Percentiles rank a stretch among this genome's conserved stretches.
These are phyloP conservation scores for Myochromella boudieri DNA, from an alignment of 768 basidiomycete species.

Conservation along the genomic window DNA sequence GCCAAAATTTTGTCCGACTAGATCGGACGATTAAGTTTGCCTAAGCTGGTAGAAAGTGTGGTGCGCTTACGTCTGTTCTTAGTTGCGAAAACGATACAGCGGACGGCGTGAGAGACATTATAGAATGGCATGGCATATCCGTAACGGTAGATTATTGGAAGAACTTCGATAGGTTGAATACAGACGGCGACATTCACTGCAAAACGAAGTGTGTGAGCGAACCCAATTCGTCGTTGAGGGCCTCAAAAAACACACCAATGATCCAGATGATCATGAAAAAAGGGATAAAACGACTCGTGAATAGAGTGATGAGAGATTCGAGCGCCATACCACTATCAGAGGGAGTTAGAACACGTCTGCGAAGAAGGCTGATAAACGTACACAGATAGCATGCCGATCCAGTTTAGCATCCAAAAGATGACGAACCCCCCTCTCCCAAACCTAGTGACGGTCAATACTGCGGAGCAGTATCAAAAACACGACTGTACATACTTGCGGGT, in stretches of 20 bases:
- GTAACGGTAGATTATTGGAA: slow-evolving; percentile 61
- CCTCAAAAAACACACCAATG: slow-evolving; percentile 41
- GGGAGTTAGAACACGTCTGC: not conserved
- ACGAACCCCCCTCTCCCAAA: slow-evolving; percentile 57
- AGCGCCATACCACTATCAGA: slow-evolving; percentile 56
- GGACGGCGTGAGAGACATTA: slow-evolving; percentile 60
- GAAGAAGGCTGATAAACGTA: slow-evolving; percentile 24
- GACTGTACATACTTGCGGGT: slow-evolving; percentile 38
- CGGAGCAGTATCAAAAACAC: not conserved
- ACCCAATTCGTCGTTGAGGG: not conserved
- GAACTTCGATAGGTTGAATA: slow-evolving; percentile 54
- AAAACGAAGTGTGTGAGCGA: too few relatives aligned
- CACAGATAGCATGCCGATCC: slow-evolving; percentile 61
- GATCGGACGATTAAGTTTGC: not conserved
- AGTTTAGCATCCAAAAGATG: slow-evolving; percentile 74
- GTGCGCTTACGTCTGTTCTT: slow-evolving; percentile 42
- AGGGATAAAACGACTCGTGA: slow-evolving; percentile 56
- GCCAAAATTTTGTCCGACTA: slow-evolving; percentile 65
- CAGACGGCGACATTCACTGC: slow-evolving; percentile 63
- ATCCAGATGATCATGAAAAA: slow-evolving; percentile 73
- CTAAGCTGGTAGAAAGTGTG: slow-evolving; percentile 19
- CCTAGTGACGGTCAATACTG: slow-evolving; percentile 20
- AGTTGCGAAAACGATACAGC: slow-evolving; percentile 66
- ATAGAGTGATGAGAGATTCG: slow-evolving; percentile 58
- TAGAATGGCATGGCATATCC: slow-evolving; percentile 75